Evolutionary conservation across 192 early-diverging fungal species (phyloP), one percentile per base, ranked within the genome.

Genomic region (Lunasporangiospora selenospora): DNA sequence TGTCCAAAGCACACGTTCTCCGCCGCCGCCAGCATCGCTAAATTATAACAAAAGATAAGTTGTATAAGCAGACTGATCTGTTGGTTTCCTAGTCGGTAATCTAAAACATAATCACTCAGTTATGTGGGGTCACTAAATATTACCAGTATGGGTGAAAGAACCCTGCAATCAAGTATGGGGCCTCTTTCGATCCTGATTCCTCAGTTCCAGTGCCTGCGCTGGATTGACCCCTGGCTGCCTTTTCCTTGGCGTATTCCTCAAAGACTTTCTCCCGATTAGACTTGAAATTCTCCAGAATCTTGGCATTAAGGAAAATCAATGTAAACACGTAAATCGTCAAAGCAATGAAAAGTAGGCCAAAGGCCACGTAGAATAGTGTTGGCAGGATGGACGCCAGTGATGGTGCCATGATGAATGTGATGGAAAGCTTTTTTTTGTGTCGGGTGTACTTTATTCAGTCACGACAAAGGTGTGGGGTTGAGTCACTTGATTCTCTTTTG

Each of bases 71-170:
- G n/a, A n/a, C n/a, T n/a, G n/a, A n/a, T n/a, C n/a, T n/a, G n/a
- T n/a, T n/a, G n/a, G n/a, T n/a, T n/a, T n/a, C n/a, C n/a, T n/a
- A 31, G 36, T 38, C 19, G 30, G 26, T 53, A 47, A 47, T 56
- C 43, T 18, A 32, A 40, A 26, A 31, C 34, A 47, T 44, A 37
- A 61, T 27, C 33, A 38, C 36, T 53, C 36, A 21, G 31, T 34
- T 52, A 16, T 32, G 12, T 24, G 12, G 12, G 2, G 21, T 32
- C 23, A 12, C 48, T 13, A 33, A n/a, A 21, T 30, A 39, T 48
- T 82, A 90, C 82, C 94, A 93, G 45, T 90, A 95, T 1, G 94
- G 96, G 81, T 98, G 96, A 82, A 98, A 98, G 75, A 98, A 94
- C 18, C 89, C 92, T 26, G 82, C 62, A 24, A 85, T 77, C 51